These are phyloP conservation scores for Alternaria sp. DNA, from an alignment of 2,329 filamentous ascomycete species.

Conservation along the genomic window DNA sequence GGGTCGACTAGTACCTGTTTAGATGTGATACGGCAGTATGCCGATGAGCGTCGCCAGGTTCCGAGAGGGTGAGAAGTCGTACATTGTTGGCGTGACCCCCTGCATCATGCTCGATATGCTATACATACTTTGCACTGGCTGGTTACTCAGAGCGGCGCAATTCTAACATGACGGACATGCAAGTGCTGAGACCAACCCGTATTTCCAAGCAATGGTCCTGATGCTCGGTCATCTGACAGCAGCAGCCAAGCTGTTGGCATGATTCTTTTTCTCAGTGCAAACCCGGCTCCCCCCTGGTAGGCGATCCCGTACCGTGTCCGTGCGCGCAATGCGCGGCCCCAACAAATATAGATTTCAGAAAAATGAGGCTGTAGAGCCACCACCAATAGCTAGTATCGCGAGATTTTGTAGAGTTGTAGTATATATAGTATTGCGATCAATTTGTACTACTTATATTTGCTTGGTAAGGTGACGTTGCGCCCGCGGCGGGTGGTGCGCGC, in stretches of 20 bases:
- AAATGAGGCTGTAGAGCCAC: too few relatives aligned
- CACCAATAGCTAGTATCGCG: too few relatives aligned
- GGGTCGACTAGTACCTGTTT: slow-evolving; percentile 1
- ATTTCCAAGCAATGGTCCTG: neutral
- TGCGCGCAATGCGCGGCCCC: too few relatives aligned
- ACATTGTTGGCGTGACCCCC: neutral
- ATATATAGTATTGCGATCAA: too few relatives aligned
- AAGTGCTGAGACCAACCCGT: neutral
- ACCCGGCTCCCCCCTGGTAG: neutral
- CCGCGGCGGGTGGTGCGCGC: too few relatives aligned
- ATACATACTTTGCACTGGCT: neutral
- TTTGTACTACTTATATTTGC: too few relatives aligned
- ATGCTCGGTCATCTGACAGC: neutral
- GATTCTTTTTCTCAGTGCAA: neutral
- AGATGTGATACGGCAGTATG: neutral
- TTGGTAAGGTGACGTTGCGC: too few relatives aligned
- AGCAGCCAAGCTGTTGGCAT: neutral
- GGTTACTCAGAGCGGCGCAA: neutral
- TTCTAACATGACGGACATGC: neutral
- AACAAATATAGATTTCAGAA: too few relatives aligned
- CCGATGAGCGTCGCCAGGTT: neutral
- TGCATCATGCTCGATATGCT: neutral
- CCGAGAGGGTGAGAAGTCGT: neutral
- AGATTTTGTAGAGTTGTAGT: too few relatives aligned
- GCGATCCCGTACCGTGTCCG: too few relatives aligned